phyloP scores from a whole-genome alignment of 352 stramenopile species.

The Plasmopara viticola region DNA sequence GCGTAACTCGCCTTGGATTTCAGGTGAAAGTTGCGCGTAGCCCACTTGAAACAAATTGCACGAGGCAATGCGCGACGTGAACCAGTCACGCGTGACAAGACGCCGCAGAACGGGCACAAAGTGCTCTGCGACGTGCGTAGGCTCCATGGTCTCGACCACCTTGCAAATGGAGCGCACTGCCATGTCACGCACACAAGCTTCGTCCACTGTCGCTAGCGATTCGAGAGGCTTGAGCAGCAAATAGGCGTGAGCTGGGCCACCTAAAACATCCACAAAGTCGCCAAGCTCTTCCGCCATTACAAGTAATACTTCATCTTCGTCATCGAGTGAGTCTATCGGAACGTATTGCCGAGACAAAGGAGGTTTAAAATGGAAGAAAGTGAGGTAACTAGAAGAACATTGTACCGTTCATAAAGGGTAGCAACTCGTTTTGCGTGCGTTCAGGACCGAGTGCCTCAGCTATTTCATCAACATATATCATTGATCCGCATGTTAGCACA shows the following conservation, averaged over 20 bases:
- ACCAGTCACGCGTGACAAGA: slow-evolving; percentile 94
- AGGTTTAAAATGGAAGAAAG: not conserved
- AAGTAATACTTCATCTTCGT: slow-evolving; percentile 97
- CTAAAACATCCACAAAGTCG: slow-evolving; percentile 88
- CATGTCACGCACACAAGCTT: slow-evolving; percentile 92
- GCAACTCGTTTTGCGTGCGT: slow-evolving; percentile 90
- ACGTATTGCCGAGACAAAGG: not conserved
- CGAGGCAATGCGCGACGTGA: slow-evolving; percentile 81
- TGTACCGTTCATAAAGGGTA: slow-evolving; percentile 95
- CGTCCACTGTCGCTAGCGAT: slow-evolving; percentile 89
- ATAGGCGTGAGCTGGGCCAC: slow-evolving; percentile 80
- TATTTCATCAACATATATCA: slow-evolving; percentile 14
- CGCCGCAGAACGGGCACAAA: slow-evolving; percentile 91
- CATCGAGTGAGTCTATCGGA: slow-evolving; percentile 95
- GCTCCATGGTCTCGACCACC: slow-evolving; percentile 83
- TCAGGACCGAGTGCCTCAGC: slow-evolving; percentile 85
- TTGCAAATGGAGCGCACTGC: slow-evolving; percentile 86
- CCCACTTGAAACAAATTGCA: slow-evolving; percentile 78
- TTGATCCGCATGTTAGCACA: slow-evolving; percentile 12
- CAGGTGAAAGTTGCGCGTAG: slow-evolving; percentile 44
- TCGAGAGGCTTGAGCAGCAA: slow-evolving; percentile 94
- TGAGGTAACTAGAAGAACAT: too few relatives aligned
- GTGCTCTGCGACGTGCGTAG: slow-evolving; percentile 81
- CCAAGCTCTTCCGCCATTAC: slow-evolving; percentile 91
- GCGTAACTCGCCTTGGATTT: slow-evolving; percentile 80